A percentile compares a stretch with the other conserved stretches of the same genome.
Evolutionary conservation across 768 basidiomycete species (phyloP).

Genomic region (Holtermanniella nyarrowii): DNA sequence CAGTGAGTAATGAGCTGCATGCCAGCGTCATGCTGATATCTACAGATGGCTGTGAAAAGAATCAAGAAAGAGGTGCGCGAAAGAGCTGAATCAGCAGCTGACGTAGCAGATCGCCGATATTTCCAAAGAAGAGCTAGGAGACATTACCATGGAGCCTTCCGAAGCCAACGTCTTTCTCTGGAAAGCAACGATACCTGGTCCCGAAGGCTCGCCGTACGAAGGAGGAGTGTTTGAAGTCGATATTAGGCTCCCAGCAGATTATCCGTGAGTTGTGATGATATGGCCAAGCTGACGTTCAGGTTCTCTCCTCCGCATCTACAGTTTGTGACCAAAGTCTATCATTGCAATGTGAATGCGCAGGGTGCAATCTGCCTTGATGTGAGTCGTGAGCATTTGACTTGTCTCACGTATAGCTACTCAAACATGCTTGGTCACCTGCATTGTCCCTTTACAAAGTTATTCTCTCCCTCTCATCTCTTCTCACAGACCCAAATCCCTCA

Average conservation of each 20-base stretch:
- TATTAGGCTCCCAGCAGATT: constrained; percentile 34
- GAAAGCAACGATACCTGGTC: constrained; percentile 34
- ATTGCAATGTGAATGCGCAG: constrained; percentile 34
- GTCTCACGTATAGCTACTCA: constrained; percentile 63
- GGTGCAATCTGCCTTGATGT: constrained; percentile 40
- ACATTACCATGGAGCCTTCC: constrained; percentile 28
- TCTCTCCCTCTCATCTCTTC: constrained; percentile 78
- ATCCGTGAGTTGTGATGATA: constrained; percentile 27
- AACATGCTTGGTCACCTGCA: constrained; percentile 89
- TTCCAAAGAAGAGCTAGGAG: constrained; percentile 32
- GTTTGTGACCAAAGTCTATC: constrained; percentile 37
- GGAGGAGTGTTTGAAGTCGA: constrained; percentile 38
- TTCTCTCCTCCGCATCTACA: constrained; percentile 36
- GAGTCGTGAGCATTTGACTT: constrained; percentile 4
- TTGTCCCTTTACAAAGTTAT: constrained; percentile 89
- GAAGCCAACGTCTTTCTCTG: constrained; percentile 36
- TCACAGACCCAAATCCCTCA: constrained; percentile 84
- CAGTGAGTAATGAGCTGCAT: no score
- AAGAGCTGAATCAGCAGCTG: constrained; percentile 2
- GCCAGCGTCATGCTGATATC: background rate
- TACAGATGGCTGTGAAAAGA: constrained; percentile 31
- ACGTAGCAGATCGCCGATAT: constrained; percentile 29
- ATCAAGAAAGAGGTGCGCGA: constrained; percentile 35
- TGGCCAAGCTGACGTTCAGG: constrained; percentile 9
- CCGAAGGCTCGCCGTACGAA: constrained; percentile 36